Evolutionary conservation across 2,329 filamentous ascomycete species (phyloP).

Genomic region (Emergomyces pasteurianus): DNA sequence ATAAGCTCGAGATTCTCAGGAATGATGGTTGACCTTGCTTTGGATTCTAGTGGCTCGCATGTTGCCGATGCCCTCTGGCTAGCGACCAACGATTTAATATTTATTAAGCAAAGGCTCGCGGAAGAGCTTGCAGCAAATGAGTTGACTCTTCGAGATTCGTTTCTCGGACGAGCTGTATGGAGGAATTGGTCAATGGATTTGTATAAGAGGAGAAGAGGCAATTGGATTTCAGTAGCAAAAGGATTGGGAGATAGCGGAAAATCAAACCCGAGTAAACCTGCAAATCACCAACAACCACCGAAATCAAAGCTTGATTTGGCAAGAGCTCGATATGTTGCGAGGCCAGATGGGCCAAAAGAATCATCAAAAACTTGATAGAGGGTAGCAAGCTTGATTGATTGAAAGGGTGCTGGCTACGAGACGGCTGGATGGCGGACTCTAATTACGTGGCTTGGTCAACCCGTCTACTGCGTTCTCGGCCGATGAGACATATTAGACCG

Average conservation of each 20-base stretch:
- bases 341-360: conserved; percentile 12
- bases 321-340: conserved; percentile 42
- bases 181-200: conserved; percentile 64
- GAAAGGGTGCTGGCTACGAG: no score
- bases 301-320: conserved; percentile 47
- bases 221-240: conserved; percentile 54
- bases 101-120: conserved; percentile 56
- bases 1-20: conserved; percentile 53
- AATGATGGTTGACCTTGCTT: conserved; percentile 47
- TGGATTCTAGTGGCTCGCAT: conserved; percentile 52
- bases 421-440: no score
- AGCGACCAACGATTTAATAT: conserved; percentile 51
- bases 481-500: no score
- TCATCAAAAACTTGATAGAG: conserved; percentile 1
- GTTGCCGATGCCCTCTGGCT: conserved; percentile 56
- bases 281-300: conserved; percentile 18
- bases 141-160: conserved; percentile 49
- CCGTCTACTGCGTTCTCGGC: no score
- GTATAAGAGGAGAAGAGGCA: conserved; percentile 46
- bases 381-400: no score
- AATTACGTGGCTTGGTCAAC: no score
- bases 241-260: conserved; percentile 18
- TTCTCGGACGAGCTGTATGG: conserved; percentile 54
- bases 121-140: conserved; percentile 51
- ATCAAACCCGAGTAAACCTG: not conserved